phyloP scores from a whole-genome alignment of 306 rosid genomes.

The Urtica urens region DNA sequence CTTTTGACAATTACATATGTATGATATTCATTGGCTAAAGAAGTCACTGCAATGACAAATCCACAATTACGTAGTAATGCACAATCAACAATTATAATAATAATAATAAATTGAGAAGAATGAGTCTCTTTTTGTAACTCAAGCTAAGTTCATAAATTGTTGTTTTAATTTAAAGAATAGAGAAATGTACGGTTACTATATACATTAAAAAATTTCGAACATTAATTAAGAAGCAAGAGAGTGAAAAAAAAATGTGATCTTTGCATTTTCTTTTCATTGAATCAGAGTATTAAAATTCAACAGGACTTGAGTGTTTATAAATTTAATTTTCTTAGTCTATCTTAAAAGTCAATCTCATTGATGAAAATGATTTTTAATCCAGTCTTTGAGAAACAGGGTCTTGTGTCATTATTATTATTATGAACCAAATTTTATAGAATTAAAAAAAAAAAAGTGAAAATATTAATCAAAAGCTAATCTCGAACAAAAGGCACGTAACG shows the following conservation, averaged over 20 bases:
- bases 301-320: neutral
- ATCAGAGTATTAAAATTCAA: neutral
- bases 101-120: no score
- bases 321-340: neutral
- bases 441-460: neutral
- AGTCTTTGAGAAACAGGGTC: conserved; percentile 1
- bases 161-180: no score
- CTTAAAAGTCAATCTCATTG: neutral
- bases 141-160: no score
- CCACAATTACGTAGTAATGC: neutral
- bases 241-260: neutral
- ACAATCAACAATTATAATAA: conserved; percentile 3
- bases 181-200: neutral
- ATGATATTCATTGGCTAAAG: conserved; percentile 16
- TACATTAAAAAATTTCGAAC: no score
- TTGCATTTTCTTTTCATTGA: neutral
- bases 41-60: conserved; percentile 17
- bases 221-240: neutral
- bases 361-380: conserved; percentile 10
- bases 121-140: no score
- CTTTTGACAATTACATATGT: no score
- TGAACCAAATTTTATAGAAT: no score
- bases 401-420: no score
- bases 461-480: neutral
- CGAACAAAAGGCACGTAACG: conserved; percentile 1